A percentile compares a stretch with the other conserved stretches of the same genome.
Conservation (phyloP, 2,329 filamentous ascomycete species). For the Trichoderma sp. region DNA sequence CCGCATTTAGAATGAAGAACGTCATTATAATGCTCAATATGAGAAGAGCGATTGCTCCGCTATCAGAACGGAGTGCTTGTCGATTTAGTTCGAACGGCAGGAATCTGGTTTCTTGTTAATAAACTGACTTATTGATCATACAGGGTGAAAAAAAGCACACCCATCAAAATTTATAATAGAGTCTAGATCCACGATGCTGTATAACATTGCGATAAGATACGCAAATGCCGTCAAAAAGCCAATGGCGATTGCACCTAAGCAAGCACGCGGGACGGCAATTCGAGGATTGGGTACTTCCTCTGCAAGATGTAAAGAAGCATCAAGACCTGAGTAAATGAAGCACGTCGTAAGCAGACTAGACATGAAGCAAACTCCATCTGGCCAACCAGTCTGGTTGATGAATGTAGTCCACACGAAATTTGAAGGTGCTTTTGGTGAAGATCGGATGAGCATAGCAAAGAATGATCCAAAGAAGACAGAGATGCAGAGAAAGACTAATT, state of each 20-base stretch:
- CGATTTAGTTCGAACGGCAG: background rate
- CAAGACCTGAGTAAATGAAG: constrained; percentile 37
- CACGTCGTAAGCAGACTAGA: constrained; percentile 38
- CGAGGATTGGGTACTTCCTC: constrained; percentile 35
- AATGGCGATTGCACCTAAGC: constrained; percentile 32
- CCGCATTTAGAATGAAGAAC: constrained; percentile 19
- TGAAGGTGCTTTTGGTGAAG: constrained; percentile 17
- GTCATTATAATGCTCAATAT: constrained; percentile 14
- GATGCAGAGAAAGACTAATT: background rate
- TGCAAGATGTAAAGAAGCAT: constrained; percentile 37
- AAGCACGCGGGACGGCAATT: constrained; percentile 31
- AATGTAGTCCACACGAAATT: constrained; percentile 32
- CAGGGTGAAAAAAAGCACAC: background rate
- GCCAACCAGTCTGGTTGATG: constrained; percentile 31
- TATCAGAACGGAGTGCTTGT: background rate
- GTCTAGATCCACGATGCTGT: constrained; percentile 25
- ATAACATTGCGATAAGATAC: constrained; percentile 30
- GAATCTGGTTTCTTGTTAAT: background rate
- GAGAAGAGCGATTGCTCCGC: background rate
- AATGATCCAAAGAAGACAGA: background rate
- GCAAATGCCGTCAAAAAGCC: constrained; percentile 34
- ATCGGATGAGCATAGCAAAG: constrained; percentile 15
- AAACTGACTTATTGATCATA: background rate
- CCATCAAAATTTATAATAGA: constrained; percentile 9
- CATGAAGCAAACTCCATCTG: constrained; percentile 35